Evolutionary conservation across 768 basidiomycete genomes (phyloP).

Genomic region (Amanita muscaria): DNA sequence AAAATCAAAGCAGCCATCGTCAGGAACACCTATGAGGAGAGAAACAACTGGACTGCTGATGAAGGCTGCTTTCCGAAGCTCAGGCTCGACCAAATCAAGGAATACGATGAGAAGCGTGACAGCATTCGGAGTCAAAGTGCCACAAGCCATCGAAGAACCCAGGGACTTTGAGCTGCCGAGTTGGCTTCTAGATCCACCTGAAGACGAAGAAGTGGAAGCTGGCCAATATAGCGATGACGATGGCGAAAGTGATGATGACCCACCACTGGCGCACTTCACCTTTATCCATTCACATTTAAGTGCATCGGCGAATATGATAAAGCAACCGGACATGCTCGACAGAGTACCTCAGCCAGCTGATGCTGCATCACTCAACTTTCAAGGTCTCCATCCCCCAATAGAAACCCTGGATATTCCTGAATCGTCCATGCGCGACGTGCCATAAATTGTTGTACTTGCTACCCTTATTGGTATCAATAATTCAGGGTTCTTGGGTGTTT

Average conservation of each 20-base stretch:
- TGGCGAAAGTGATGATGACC: neutral
- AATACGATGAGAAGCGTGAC: slow-evolving; percentile 44
- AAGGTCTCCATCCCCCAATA: slow-evolving; percentile 3
- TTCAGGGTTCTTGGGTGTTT: neutral
- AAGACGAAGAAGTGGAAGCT: slow-evolving; percentile 5
- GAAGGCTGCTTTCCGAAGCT: slow-evolving; percentile 42
- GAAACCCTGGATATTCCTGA: slow-evolving; percentile 6
- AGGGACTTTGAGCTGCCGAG: slow-evolving; percentile 50
- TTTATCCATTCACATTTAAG: neutral
- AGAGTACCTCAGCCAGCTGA: neutral
- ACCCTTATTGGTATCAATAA: neutral
- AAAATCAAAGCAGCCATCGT: slow-evolving; percentile 9
- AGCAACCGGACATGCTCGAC: neutral
- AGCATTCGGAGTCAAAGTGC: slow-evolving; percentile 57
- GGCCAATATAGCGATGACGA: slow-evolving; percentile 8
- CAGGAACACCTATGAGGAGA: slow-evolving; percentile 11
- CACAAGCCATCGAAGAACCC: slow-evolving; percentile 34
- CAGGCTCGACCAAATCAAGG: slow-evolving; percentile 32
- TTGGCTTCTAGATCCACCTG: slow-evolving; percentile 29
- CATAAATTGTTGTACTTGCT: neutral
- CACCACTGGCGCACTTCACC: neutral
- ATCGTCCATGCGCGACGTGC: slow-evolving; percentile 2
- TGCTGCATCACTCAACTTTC: neutral
- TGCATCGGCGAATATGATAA: neutral
- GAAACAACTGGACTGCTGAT: slow-evolving; percentile 24